These are phyloP conservation scores for Hypoxylon lienhwacheense DNA, from an alignment of 495 filamentous ascomycete genomes.

Conservation along the genomic window DNA sequence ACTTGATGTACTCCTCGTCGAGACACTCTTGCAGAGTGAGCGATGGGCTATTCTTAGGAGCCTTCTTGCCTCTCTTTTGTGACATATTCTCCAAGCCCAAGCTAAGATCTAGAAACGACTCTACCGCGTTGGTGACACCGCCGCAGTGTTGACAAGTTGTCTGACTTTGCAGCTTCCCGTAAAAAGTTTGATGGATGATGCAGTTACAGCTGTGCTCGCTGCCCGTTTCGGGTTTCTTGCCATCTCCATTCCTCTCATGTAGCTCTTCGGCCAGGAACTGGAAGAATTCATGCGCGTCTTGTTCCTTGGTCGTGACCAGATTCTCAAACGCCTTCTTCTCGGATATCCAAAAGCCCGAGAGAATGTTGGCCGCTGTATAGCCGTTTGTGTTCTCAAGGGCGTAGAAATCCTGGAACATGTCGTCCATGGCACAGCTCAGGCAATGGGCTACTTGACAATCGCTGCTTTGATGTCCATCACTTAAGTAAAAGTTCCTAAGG, in stretches of 20 bases:
- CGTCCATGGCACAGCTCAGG: constrained; percentile 83
- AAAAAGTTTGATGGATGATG: constrained; percentile 86
- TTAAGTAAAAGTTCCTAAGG: constrained; percentile 81
- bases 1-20: constrained; percentile 76
- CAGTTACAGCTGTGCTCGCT: constrained; percentile 73
- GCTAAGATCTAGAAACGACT: constrained; percentile 85
- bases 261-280: constrained; percentile 88
- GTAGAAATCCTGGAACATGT: constrained; percentile 90
- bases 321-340: constrained; percentile 63
- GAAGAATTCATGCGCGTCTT: constrained; percentile 95
- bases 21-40: constrained; percentile 74
- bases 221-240: constrained; percentile 54
- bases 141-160: constrained; percentile 84
- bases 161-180: constrained; percentile 81
- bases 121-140: constrained; percentile 73
- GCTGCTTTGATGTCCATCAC: constrained; percentile 73
- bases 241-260: constrained; percentile 67
- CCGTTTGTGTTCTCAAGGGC: constrained; percentile 77
- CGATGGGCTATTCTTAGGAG: constrained; percentile 41
- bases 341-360: constrained; percentile 77
- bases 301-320: constrained; percentile 88
- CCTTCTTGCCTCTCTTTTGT: constrained; percentile 54
- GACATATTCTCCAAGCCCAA: constrained; percentile 70
- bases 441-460: constrained; percentile 71
- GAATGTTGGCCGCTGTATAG: constrained; percentile 78